These are phyloP conservation scores for Dionaea muscipula DNA, from an alignment of 179 eudicot genomes.

Conservation along the genomic window DNA sequence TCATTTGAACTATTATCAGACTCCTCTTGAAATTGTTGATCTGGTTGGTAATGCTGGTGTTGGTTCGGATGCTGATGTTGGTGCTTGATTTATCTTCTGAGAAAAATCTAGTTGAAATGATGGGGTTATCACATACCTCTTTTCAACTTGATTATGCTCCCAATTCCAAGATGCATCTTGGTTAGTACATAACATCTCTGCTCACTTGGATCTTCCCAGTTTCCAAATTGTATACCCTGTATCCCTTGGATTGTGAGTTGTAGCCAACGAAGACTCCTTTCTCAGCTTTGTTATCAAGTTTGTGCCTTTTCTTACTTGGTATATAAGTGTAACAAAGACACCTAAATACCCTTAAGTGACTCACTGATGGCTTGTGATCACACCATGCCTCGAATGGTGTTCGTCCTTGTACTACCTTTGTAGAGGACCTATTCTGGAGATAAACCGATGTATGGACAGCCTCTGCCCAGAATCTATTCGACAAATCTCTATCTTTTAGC, in stretches of 20 bases:
- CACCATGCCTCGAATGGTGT: constrained; percentile 8
- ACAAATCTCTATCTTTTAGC: background rate
- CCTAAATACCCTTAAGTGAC: constrained; percentile 14
- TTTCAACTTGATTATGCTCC: no score
- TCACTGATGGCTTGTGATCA: constrained; percentile 5
- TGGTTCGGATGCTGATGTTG: no score
- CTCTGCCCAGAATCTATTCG: constrained; percentile 9
- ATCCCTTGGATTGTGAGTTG: constrained; percentile 4
- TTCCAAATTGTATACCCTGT: background rate
- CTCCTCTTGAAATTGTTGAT: no score
- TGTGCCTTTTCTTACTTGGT: constrained; percentile 4
- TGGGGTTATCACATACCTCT: no score
- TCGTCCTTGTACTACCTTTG: constrained; percentile 1
- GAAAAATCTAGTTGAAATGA: no score
- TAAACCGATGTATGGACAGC: constrained; percentile 1
- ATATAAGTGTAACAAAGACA: constrained; percentile 5
- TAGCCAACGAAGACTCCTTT: constrained; percentile 5
- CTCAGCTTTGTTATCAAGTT: constrained; percentile 11
- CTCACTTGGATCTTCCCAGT: no score
- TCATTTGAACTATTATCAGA: no score
- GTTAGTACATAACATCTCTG: no score
- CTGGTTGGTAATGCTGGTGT: no score
- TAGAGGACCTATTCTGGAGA: background rate
- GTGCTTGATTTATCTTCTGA: no score
- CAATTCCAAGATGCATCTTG: no score